Evolutionary conservation across 345 rosid genomes (phyloP), one percentile per base, ranked within the genome.

Genomic region (Camelina laxa): DNA sequence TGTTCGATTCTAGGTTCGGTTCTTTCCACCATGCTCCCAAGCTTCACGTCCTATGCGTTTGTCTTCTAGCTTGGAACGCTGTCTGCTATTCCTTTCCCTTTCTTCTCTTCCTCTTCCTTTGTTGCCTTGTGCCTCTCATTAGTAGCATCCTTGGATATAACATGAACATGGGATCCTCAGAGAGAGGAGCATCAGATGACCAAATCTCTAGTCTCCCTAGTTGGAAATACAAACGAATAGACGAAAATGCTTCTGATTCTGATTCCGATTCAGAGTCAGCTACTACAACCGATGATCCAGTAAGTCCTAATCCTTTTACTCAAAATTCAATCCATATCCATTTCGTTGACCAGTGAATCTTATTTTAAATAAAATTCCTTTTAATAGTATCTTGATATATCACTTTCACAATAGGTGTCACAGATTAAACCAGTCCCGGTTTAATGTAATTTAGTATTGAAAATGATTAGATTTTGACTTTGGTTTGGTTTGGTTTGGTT

Each of bases 61-160:
- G 89, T 58, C 87, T 96, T 65, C 95, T 96, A 61, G 86, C 96
- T 10, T 92, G 94, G 96, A 96, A 92, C 65, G 99, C 98, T 33
- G 71, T 92, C 72, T 70, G 95, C 79, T 96, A 96, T 83, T 91
- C 97, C 0, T 89, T 92, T 82, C 98, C 99, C 0, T 96, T 96
- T 78, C 82, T 96, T 12, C 66, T 96, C 83, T 96, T 92, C 79
- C 87, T 96, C 57, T 84, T 92, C 61, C 85, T 96, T 7, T 96
- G 99, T 47, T 92, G 98, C 45, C 78, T 89, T 19, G 96, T 96
- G 33, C 99, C 99, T 17, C 83, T 92, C 63, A 44, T 84, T 6
- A 91, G 95, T 81, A 87, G 77, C 73, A 67, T 85, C 75, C 94
- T 96, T 11, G 99, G 98, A 36, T 96, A 96, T 87, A 92, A 96